These are phyloP conservation scores for Naegleria gruberi DNA, from an alignment of 208 protist species.

Conservation along the genomic window DNA sequence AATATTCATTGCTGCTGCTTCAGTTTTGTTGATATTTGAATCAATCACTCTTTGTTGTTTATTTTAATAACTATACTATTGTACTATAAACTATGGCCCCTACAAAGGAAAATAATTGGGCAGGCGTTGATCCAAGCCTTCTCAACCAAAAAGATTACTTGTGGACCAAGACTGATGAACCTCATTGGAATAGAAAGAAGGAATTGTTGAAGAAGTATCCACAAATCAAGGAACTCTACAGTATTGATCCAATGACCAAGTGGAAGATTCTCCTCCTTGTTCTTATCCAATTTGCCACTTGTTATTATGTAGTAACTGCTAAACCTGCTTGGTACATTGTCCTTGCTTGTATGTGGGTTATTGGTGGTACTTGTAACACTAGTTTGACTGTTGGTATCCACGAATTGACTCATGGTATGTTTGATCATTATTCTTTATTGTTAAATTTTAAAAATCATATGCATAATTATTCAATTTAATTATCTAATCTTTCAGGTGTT, in stretches of 20 bases:
- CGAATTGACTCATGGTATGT: conserved; percentile 75
- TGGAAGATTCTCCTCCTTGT: conserved; percentile 40
- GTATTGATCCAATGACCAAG: conserved; percentile 46
- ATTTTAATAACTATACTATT: too few relatives aligned
- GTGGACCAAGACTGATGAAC: conserved; percentile 57
- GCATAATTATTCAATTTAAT: neutral
- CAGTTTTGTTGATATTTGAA: too few relatives aligned
- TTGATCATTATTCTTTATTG: neutral
- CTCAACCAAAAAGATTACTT: conserved; percentile 48
- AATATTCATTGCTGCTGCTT: too few relatives aligned
- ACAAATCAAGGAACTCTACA: conserved; percentile 67
- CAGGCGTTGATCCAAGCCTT: neutral
- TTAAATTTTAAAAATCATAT: neutral
- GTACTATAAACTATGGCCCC: too few relatives aligned
- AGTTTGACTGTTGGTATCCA: conserved; percentile 73
- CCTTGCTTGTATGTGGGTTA: conserved; percentile 56
- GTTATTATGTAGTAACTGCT: conserved; percentile 46
- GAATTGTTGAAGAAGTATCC: conserved; percentile 65
- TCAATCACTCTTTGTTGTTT: too few relatives aligned
- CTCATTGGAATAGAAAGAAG: conserved; percentile 53
- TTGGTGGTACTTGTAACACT: conserved; percentile 71
- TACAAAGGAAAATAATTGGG: too few relatives aligned
- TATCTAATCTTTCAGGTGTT: neutral
- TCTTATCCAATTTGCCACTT: conserved; percentile 53
- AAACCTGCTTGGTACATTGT: conserved; percentile 45